These are phyloP conservation scores for Fusarium sp. DNA, from an alignment of 2,329 filamentous ascomycete genomes.

Conservation along the genomic window DNA sequence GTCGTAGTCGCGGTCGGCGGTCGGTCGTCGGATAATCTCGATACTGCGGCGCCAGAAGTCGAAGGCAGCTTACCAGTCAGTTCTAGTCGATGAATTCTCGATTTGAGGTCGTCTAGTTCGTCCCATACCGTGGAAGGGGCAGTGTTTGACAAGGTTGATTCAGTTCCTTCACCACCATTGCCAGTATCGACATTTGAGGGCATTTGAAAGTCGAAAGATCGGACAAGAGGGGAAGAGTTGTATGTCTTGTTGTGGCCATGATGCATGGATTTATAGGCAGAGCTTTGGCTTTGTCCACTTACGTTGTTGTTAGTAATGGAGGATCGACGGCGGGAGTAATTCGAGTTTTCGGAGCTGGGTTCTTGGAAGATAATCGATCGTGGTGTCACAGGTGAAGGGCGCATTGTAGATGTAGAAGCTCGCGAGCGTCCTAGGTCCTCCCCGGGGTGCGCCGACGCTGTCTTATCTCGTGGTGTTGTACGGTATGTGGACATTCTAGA, in stretches of 20 bases:
- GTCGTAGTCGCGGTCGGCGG: conserved; percentile 92
- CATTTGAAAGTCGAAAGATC: conserved; percentile 51
- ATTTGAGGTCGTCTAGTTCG: conserved; percentile 94
- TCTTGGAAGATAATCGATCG: conserved; percentile 63
- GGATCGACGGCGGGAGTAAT: conserved; percentile 52
- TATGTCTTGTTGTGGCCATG: conserved; percentile 54
- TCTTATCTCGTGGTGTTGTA: conserved; percentile 56
- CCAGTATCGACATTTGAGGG: conserved; percentile 47
- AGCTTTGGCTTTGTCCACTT: conserved; percentile 55
- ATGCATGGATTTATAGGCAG: conserved; percentile 56
- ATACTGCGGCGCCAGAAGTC: conserved; percentile 83
- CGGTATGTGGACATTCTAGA: conserved; percentile 61
- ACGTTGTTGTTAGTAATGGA: conserved; percentile 62
- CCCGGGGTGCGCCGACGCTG: conserved; percentile 53
- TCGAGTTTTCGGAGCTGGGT: conserved; percentile 44
- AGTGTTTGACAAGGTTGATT: conserved; percentile 88
- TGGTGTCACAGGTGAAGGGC: conserved; percentile 62
- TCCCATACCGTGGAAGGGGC: conserved; percentile 97
- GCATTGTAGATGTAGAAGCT: conserved; percentile 49
- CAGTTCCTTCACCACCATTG: conserved; percentile 73
- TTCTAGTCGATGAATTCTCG: conserved; percentile 89
- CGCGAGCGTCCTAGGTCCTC: conserved; percentile 54
- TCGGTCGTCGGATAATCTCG: conserved; percentile 79
- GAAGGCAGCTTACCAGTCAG: conserved; percentile 87
- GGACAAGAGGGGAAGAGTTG: conserved; percentile 71